Conservation (phyloP, 345 rosid genomes). For the Eucalyptus shirleyi region DNA sequence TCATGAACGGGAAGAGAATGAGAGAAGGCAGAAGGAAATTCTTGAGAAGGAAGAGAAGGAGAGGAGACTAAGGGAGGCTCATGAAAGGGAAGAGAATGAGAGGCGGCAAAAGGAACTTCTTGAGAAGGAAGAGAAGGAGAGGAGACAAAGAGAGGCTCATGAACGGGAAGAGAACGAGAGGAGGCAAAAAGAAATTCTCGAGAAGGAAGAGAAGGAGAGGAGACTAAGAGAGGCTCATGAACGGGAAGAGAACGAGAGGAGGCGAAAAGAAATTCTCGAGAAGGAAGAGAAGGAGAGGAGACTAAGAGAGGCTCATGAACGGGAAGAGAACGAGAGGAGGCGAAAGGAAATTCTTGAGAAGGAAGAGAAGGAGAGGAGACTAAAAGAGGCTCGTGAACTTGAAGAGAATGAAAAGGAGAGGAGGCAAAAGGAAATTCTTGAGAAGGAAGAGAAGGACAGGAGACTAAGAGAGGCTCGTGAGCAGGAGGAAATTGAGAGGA, state of each 20-base stretch:
- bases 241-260: conserved; percentile 5
- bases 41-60: conserved; percentile 21
- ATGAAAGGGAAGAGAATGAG: not conserved
- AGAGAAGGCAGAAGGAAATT: conserved; percentile 17
- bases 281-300: not conserved
- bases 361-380: not conserved
- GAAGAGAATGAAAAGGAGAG: conserved; percentile 1
- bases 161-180: not conserved
- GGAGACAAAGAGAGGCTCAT: conserved; percentile 6
- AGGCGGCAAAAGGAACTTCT: not conserved
- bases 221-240: conserved; percentile 7
- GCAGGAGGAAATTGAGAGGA: not conserved
- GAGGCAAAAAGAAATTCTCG: not conserved
- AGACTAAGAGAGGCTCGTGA: not conserved
- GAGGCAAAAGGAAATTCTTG: not conserved
- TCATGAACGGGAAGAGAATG: conserved; percentile 22
- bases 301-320: not conserved
- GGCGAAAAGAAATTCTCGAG: not conserved
- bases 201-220: conserved; percentile 3
- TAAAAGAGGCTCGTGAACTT: not conserved
- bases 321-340: not conserved
- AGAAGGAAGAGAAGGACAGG: not conserved
- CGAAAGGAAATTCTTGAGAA: not conserved
- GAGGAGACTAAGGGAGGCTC: not conserved
- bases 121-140: conserved; percentile 12